A percentile compares a stretch with the other conserved stretches of the same genome.
These are phyloP conservation scores for Phaeosphaeria sp. DNA, from an alignment of 2,329 filamentous ascomycete species.

Conservation along the genomic window DNA sequence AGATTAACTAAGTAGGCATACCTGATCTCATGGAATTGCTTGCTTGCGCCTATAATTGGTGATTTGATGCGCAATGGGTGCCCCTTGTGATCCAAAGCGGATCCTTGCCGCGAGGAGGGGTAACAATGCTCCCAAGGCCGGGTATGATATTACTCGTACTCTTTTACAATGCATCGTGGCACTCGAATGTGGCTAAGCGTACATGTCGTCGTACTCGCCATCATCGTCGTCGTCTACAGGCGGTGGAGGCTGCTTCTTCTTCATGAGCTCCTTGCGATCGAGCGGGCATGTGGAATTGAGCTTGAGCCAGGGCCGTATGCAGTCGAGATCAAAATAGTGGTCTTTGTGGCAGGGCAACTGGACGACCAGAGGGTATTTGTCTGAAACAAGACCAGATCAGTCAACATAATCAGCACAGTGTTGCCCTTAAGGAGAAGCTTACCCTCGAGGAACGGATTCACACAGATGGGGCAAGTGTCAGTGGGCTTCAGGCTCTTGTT, in stretches of 20 bases:
- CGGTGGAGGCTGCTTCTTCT: slow-evolving; percentile 54
- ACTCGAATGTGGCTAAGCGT: slow-evolving; percentile 43
- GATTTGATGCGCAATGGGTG: background rate
- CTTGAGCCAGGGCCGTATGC: slow-evolving; percentile 69
- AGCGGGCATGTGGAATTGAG: slow-evolving; percentile 70
- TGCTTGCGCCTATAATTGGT: background rate
- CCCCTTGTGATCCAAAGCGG: background rate
- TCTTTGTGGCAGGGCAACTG: slow-evolving; percentile 66
- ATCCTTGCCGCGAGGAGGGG: background rate
- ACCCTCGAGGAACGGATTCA: slow-evolving; percentile 67
- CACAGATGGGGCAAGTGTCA: slow-evolving; percentile 67
- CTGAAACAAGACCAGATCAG: slow-evolving; percentile 37
- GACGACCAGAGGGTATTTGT: slow-evolving; percentile 69
- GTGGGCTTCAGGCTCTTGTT: slow-evolving; percentile 60
- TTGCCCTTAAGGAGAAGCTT: slow-evolving; percentile 12
- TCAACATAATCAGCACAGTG: slow-evolving; percentile 3
- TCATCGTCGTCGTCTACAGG: slow-evolving; percentile 60
- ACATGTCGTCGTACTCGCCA: slow-evolving; percentile 61
- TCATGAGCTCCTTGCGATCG: slow-evolving; percentile 65
- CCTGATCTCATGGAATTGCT: background rate
- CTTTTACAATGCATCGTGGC: slow-evolving; percentile 9
- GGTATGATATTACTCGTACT: slow-evolving; percentile 8
- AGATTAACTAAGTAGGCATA: background rate
- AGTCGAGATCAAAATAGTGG: slow-evolving; percentile 70
- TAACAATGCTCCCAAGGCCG: background rate